Evolutionary conservation across 805 yeast species (phyloP), one percentile per base, ranked within the genome.

Genomic region (Saccharomyces kudriavzevii): DNA sequence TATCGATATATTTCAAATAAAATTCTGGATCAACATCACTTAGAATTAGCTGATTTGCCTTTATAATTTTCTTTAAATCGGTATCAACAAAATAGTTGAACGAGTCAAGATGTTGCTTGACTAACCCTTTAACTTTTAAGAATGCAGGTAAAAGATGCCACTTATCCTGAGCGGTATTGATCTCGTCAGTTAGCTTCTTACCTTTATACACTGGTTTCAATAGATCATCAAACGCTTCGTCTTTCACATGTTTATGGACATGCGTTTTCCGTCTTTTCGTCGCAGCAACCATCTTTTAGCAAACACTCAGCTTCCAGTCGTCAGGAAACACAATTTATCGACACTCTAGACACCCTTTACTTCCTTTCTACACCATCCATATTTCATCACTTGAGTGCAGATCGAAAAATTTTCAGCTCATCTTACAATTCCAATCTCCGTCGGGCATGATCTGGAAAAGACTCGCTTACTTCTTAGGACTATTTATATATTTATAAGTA

Each of bases 11-110:
- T 63, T 89, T 92, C 67, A 94, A 76, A 64, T 92, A 94, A 66
- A 94, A 94, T 66, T 91, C 96, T 0, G 99, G 99, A 71, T 92
- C 98, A 40, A 94, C 98, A 70, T 94, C 99, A 62, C 94, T 84
- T 27, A 94, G 74, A 43, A 94, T 90, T 51, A 81, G 73, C 71
- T 91, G 91, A 69, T 94, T 94, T 14, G 99, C 99, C 60, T 81
- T 76, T 56, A 94, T 86, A 69, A 94, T 94, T 67, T 94, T 92
- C 72, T 88, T 89, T 69, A 94, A 77, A 68, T 94, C 99, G 5
- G 82, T 84, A 64, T 94, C 97, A 20, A 94, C 96, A 69, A 94
- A 94, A 72, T 89, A 94, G 67, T 94, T 92, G 77, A 89, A 94
- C n/a, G 99, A 94, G 67, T 94, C 99, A 66, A 94, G 76, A 75